Conservation (phyloP, 2,329 filamentous ascomycete species). For the Sclerotinia borealis region DNA sequence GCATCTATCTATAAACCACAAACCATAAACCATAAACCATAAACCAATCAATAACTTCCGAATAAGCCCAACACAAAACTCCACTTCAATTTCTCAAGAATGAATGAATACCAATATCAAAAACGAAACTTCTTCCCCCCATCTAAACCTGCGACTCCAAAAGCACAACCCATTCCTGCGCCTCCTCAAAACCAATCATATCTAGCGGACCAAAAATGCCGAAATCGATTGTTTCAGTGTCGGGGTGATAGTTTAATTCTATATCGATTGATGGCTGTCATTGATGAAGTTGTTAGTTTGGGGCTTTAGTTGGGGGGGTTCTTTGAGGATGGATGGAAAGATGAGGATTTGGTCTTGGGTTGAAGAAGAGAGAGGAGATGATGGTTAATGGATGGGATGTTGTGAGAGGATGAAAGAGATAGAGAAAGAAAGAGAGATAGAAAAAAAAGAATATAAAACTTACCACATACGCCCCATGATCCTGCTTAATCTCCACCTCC, state of each 20-base stretch:
- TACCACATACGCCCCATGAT: conserved; percentile 23
- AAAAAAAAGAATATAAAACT: conserved; percentile 14
- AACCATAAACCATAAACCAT: too few species aligned
- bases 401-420: background rate
- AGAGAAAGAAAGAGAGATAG: background rate
- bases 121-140: too few species aligned
- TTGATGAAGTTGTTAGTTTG: background rate
- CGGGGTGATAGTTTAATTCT: conserved; percentile 25
- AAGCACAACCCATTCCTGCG: conserved; percentile 12
- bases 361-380: too few species aligned
- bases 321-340: too few species aligned
- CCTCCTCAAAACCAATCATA: conserved; percentile 21
- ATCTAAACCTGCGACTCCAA: background rate
- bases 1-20: too few species aligned
- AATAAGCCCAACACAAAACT: too few species aligned
- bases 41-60: too few species aligned
- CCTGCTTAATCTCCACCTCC: background rate
- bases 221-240: conserved; percentile 23
- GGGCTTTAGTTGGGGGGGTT: background rate
- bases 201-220: conserved; percentile 28
- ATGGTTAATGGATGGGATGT: background rate
- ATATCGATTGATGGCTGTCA: conserved; percentile 30
- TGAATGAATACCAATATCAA: too few species aligned
- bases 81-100: too few species aligned
- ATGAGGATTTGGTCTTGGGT: too few species aligned